These are phyloP conservation scores for Microbotryomycetes sp. DNA, from an alignment of 1,284 basidiomycete genomes.

Conservation along the genomic window DNA sequence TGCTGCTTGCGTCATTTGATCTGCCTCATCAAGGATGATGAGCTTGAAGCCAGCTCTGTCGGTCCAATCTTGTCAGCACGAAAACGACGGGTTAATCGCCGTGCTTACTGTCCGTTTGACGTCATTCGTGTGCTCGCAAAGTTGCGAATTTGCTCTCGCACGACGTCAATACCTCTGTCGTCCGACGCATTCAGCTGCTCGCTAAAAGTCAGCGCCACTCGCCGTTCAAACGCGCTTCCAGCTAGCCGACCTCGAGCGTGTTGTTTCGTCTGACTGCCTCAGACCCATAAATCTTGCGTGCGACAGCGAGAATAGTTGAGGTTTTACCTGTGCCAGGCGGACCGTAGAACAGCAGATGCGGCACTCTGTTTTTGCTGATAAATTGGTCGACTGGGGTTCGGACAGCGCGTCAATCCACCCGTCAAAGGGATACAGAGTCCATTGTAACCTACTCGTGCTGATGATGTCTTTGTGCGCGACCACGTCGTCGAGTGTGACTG, in stretches of 20 bases:
- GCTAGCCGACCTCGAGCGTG: constrained; percentile 89
- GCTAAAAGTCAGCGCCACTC: too few relatives aligned
- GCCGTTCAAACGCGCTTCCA: too few relatives aligned
- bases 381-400: constrained; percentile 77
- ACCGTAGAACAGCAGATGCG: constrained; percentile 94
- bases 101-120: constrained; percentile 43
- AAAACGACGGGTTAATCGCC: not conserved
- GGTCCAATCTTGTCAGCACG: not conserved
- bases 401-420: not conserved
- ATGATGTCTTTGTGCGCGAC: constrained; percentile 93
- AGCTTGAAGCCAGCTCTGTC: constrained; percentile 86
- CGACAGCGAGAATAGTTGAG: constrained; percentile 93
- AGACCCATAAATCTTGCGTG: constrained; percentile 80
- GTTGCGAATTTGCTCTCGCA: constrained; percentile 96
- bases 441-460: constrained; percentile 61
- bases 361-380: constrained; percentile 87
- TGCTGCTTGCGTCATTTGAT: constrained; percentile 98
- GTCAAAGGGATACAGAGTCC: not conserved
- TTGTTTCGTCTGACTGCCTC: constrained; percentile 56
- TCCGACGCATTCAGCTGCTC: constrained; percentile 95
- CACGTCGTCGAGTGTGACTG: constrained; percentile 77
- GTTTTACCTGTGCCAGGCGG: constrained; percentile 97
- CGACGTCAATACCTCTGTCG: constrained; percentile 96
- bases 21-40: constrained; percentile 96
- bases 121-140: constrained; percentile 94